Conservation (phyloP, 805 yeast genomes). For the Saccharomycopsis oosterbeekiorum region DNA sequence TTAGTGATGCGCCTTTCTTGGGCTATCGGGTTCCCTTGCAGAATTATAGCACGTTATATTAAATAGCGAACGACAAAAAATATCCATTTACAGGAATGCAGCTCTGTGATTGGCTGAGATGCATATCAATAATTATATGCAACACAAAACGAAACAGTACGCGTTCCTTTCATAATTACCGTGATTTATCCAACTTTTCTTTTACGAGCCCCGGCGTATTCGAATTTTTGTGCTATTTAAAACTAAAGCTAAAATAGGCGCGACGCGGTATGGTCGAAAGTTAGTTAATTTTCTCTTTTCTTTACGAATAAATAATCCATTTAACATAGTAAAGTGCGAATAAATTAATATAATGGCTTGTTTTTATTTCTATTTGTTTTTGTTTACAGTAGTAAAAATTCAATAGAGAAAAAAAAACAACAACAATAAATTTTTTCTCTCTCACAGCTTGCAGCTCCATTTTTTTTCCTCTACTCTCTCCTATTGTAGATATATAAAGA, state of each 20-base stretch:
- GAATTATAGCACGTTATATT: too few relatives aligned
- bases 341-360: background rate
- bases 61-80: too few relatives aligned
- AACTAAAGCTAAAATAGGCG: background rate
- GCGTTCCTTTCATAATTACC: slow-evolving; percentile 10
- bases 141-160: background rate
- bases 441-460: slow-evolving; percentile 34
- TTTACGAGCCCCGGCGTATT: background rate
- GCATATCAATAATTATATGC: background rate
- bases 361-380: background rate
- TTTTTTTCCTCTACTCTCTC: slow-evolving; percentile 46
- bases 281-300: too few relatives aligned
- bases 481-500: slow-evolving; percentile 62
- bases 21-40: too few relatives aligned
- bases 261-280: background rate
- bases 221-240: background rate
- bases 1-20: too few relatives aligned
- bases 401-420: background rate
- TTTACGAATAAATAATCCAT: background rate
- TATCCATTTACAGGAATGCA: background rate
- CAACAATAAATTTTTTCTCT: background rate
- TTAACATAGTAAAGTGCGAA: background rate
- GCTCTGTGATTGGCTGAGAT: background rate
- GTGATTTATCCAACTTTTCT: background rate
- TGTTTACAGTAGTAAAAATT: background rate